These are phyloP conservation scores for Annulohypoxylon bovei DNA, from an alignment of 495 filamentous ascomycete genomes.

Conservation along the genomic window DNA sequence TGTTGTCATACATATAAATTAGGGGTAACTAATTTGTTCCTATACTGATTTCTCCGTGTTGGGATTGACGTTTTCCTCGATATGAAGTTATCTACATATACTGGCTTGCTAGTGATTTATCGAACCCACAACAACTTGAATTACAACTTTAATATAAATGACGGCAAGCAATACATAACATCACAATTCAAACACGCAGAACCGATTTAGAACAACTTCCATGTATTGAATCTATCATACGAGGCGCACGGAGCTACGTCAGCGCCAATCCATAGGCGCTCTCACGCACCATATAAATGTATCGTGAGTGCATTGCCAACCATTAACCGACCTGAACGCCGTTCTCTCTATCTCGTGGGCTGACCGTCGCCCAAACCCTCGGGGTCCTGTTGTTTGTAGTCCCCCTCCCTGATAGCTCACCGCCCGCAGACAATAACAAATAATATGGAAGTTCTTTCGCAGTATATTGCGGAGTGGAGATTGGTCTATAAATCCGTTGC, in stretches of 20 bases:
- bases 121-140: neutral
- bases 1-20: neutral
- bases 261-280: neutral
- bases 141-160: too few relatives aligned
- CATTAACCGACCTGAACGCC: conserved; percentile 20
- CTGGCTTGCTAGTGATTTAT: neutral
- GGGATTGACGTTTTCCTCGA: too few relatives aligned
- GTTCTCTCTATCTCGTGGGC: conserved; percentile 12
- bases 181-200: neutral
- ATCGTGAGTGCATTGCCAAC: conserved; percentile 13
- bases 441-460: conserved; percentile 37
- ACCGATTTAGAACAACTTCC: conserved; percentile 27
- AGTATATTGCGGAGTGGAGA: conserved; percentile 51
- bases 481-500: conserved; percentile 47
- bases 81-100: too few relatives aligned
- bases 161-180: neutral
- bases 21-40: neutral
- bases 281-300: conserved; percentile 6
- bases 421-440: conserved; percentile 18
- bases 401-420: neutral
- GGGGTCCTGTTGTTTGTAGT: conserved; percentile 5
- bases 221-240: conserved; percentile 39
- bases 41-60: too few relatives aligned
- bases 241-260: conserved; percentile 18
- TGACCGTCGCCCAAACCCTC: conserved; percentile 12